Evolutionary conservation across 768 basidiomycete genomes (phyloP), one percentile per base, ranked within the genome.

Genomic region (Termitomyces sp.): DNA sequence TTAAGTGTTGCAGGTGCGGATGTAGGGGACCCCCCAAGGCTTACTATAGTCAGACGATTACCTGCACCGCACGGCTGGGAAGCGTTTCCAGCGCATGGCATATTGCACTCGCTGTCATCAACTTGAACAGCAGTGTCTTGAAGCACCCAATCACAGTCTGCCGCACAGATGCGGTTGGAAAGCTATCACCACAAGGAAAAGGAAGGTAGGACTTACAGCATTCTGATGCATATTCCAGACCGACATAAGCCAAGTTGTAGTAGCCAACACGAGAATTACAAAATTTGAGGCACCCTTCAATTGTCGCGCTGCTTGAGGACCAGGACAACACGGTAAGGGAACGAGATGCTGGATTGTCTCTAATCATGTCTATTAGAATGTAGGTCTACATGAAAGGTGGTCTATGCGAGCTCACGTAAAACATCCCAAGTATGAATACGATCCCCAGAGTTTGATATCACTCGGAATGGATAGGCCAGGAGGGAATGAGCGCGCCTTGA

Each of bases 61-160:
- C 24, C 33, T 28, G 45, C 59, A 33, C 63, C 63, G 22, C 63
- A 64, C 0, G 63, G 63, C 39, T 60, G 45, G 8, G 63, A 64
- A 54, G 59, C 16, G 20, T 64, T 60, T 48, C 63, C 63, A 13
- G 11, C 20, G 46, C 63, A 64, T 9, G 63, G 59, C 51, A 60
- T 40, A 28, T 64, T 58, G 33, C 63, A 64, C 46, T 64, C 59
- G 39, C 44, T 49, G 48, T 64, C 63, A 35, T 60, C 59, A 7
- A 64, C 63, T 20, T 64, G 55, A 3, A 55, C 59, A 28, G 63
- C 52, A 18, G 59, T 60, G 22, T 60, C 53, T 42, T 64, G 63
- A 11, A 64, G 54, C n/a, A 58, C 63, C 63, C 63, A 64, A 33
- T 61, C 58, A 59, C 58, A 59, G n/a, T 58, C 58, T 58, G 9